phyloP scores from a whole-genome alignment of 1,284 basidiomycete species.

The Melampsora larici-populina region DNA sequence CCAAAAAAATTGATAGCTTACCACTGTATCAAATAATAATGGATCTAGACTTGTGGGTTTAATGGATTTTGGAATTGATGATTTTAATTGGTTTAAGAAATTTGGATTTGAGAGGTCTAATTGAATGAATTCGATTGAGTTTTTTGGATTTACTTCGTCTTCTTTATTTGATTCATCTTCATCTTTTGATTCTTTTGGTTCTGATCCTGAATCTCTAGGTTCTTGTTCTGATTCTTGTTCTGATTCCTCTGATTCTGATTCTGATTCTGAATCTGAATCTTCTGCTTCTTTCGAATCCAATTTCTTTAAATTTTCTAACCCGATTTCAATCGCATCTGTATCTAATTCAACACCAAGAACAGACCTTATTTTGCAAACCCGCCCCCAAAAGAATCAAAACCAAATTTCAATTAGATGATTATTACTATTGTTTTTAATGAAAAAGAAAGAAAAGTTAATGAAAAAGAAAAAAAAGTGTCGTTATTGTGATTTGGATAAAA shows the following conservation, averaged over 20 bases:
- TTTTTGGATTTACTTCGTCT: background rate
- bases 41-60: background rate
- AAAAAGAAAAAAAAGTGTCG: background rate
- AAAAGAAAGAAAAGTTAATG: background rate
- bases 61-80: background rate
- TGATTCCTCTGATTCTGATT: no score
- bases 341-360: constrained; percentile 3
- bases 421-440: background rate
- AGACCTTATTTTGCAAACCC: background rate
- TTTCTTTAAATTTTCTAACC: background rate
- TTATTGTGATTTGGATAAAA: no score
- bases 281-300: background rate
- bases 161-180: background rate
- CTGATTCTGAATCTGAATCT: no score
- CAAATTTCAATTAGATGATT: background rate
- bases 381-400: no score
- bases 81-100: background rate
- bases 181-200: no score
- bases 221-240: no score
- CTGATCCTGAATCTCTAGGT: no score
- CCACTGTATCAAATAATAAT: constrained; percentile 31
- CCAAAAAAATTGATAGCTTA: no score
- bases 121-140: background rate
- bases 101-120: background rate
- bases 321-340: constrained; percentile 4